A percentile compares a stretch with the other conserved stretches of the same genome.
These are phyloP conservation scores for Penicillium cataractarum DNA, from an alignment of 495 filamentous ascomycete species.

Conservation along the genomic window DNA sequence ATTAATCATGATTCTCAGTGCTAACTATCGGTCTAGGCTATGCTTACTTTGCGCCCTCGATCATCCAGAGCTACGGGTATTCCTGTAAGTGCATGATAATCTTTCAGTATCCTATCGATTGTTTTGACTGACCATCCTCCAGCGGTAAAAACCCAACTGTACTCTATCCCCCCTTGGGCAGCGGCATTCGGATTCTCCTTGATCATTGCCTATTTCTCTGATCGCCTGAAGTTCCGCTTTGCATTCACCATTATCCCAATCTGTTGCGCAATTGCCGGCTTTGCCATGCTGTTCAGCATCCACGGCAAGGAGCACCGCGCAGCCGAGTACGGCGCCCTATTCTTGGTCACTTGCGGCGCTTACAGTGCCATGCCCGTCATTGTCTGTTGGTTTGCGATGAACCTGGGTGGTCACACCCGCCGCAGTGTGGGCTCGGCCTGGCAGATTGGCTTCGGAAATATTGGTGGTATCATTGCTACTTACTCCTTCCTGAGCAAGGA, in stretches of 20 bases:
- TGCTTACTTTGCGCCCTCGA: slow-evolving; percentile 78
- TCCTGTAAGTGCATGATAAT: slow-evolving; percentile 31
- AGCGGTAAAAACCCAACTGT: slow-evolving; percentile 76
- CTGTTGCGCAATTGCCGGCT: slow-evolving; percentile 66
- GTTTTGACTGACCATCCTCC: slow-evolving; percentile 28
- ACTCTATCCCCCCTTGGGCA: slow-evolving; percentile 87
- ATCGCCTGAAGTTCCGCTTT: slow-evolving; percentile 73
- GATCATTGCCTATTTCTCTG: slow-evolving; percentile 69
- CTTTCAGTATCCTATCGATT: not conserved
- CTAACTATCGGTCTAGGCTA: slow-evolving; percentile 49
- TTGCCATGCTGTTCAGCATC: slow-evolving; percentile 70
- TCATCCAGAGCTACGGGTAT: slow-evolving; percentile 71
- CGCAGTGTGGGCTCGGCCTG: slow-evolving; percentile 82
- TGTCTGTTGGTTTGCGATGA: slow-evolving; percentile 95
- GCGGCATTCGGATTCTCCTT: slow-evolving; percentile 75
- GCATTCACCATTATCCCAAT: slow-evolving; percentile 70
- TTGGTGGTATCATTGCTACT: slow-evolving; percentile 86
- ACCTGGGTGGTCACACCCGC: slow-evolving; percentile 83
- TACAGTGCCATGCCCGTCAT: slow-evolving; percentile 81
- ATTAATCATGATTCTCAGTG: too few species aligned
- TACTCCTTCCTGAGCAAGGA: slow-evolving; percentile 78
- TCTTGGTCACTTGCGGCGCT: slow-evolving; percentile 64
- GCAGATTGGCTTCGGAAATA: slow-evolving; percentile 94
- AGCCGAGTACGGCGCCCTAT: slow-evolving; percentile 74
- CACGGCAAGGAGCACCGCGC: slow-evolving; percentile 56